Evolutionary conservation across 345 rosid species (phyloP), one percentile per base, ranked within the genome.

Genomic region (Anastatica hierochuntica): DNA sequence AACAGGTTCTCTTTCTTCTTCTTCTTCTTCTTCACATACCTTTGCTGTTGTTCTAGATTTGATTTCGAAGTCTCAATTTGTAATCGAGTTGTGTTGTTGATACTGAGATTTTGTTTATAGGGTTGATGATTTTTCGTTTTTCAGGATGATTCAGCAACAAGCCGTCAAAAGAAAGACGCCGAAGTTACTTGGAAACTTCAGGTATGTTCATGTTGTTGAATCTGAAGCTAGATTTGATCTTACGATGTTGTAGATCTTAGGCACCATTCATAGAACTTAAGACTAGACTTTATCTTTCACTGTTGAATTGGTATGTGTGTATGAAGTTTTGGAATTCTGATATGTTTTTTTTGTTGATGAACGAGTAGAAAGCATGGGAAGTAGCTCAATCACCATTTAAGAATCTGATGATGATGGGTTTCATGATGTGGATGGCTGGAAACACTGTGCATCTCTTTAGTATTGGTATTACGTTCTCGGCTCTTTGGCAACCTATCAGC

Each of bases 351-450:
- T 6, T 29, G 33, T 29, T 71, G 49, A 20, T 46, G 45, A 31
- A 21, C 74, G 56, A 61, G 69, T 72, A 94, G 99, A 94, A 94
- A 94, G 97, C 99, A 10, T 94, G 99, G 99, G 99, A 94, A 77
- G 90, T 88, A 58, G 99, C 99, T 9, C 99, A 94, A 60, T 94
- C 89, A 7, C 99, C 99, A 0, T 83, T 94, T 72, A 94, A 84
- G 85, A 94, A 88, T 72, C 77, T 94, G 84, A 48, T 94, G 62
- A 94, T 94, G 99, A 94, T 94, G 99, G 99, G 99, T 1, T 94
- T 94, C 71, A 94, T 94, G 99, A 94, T 94, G 99, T 94, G 99
- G 99, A 94, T 94, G 99, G 97, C 99, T 69, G 99, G 99, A 49
- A 94, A 83, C 60, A 85, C 97, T 1, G 99, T 94, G 48, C 99